Conservation (phyloP, 192 early-diverging fungal species). For the Blastocladiella britannica region DNA sequence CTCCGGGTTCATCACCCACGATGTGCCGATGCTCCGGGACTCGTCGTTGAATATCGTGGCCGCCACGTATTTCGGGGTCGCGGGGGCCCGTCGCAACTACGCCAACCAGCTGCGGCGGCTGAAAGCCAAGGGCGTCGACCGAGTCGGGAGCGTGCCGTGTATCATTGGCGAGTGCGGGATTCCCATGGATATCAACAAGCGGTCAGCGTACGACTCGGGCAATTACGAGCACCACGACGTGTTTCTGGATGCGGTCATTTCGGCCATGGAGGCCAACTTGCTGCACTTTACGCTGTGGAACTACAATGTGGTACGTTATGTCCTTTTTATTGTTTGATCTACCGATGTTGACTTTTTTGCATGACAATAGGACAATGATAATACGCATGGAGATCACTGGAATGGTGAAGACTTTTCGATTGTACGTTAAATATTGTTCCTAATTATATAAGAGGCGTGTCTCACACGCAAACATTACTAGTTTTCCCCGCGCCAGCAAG, state of each 20-base stretch:
- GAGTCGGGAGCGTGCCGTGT: slow-evolving; percentile 41
- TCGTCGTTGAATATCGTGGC: slow-evolving; percentile 49
- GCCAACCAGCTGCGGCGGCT: slow-evolving; percentile 47
- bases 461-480: no score
- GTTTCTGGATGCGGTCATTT: slow-evolving; percentile 57
- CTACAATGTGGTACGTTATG: no score
- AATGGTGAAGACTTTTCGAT: slow-evolving; percentile 72
- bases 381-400: slow-evolving; percentile 62
- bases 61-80: slow-evolving; percentile 57
- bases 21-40: slow-evolving; percentile 46
- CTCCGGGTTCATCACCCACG: slow-evolving; percentile 50
- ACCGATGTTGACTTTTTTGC: no score
- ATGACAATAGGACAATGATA: slow-evolving; percentile 54
- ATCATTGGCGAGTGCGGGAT: slow-evolving; percentile 66
- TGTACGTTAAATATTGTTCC: no score
- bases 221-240: slow-evolving; percentile 49
- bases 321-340: no score
- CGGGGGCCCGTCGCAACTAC: slow-evolving; percentile 57
- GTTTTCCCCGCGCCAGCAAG: slow-evolving; percentile 19
- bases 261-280: slow-evolving; percentile 46
- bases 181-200: slow-evolving; percentile 69
- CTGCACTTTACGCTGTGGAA: slow-evolving; percentile 74
- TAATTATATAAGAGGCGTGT: no score
- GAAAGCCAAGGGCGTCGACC: slow-evolving; percentile 25
- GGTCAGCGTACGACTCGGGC: slow-evolving; percentile 42